Evolutionary conservation across 352 stramenopile genomes (phyloP).

Genomic region (Globisporangium polare): DNA sequence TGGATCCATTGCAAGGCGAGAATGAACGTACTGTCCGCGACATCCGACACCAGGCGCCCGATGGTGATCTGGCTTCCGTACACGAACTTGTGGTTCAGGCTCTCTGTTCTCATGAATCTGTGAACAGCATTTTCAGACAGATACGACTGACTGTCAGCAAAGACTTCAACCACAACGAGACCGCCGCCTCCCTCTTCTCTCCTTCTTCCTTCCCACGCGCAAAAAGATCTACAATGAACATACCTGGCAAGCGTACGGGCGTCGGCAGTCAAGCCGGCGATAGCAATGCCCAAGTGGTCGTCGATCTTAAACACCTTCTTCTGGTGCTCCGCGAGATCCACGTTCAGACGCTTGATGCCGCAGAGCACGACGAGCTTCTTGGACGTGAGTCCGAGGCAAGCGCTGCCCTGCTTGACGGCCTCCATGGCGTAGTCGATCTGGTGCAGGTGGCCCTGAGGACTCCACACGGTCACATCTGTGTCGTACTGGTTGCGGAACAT

Average conservation of each 20-base stretch:
- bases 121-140: too few species aligned
- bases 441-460: constrained; percentile 97
- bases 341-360: constrained; percentile 80
- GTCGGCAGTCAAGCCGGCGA: constrained; percentile 97
- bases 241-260: constrained; percentile 91
- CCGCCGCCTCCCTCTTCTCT: background rate
- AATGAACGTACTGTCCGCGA: constrained; percentile 88
- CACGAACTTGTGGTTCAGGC: constrained; percentile 99
- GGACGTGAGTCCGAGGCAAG: constrained; percentile 94
- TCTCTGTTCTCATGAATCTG: constrained; percentile 97
- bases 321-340: constrained; percentile 94
- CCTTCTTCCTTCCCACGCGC: background rate
- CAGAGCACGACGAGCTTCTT: constrained; percentile 93
- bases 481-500: constrained; percentile 99
- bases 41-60: constrained; percentile 92
- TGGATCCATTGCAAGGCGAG: background rate
- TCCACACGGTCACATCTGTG: constrained; percentile 99
- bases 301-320: constrained; percentile 99
- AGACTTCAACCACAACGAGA: background rate
- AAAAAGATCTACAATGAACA: background rate
- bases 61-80: constrained; percentile 95
- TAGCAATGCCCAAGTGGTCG: constrained; percentile 97
- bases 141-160: constrained; percentile 3
- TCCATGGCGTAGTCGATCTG: constrained; percentile 98
- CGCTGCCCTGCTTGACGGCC: constrained; percentile 95